Percentiles rank a stretch among this genome's conserved stretches.
phyloP scores from a whole-genome alignment of 2,329 filamentous ascomycete species.

The Neonectria hederae region DNA sequence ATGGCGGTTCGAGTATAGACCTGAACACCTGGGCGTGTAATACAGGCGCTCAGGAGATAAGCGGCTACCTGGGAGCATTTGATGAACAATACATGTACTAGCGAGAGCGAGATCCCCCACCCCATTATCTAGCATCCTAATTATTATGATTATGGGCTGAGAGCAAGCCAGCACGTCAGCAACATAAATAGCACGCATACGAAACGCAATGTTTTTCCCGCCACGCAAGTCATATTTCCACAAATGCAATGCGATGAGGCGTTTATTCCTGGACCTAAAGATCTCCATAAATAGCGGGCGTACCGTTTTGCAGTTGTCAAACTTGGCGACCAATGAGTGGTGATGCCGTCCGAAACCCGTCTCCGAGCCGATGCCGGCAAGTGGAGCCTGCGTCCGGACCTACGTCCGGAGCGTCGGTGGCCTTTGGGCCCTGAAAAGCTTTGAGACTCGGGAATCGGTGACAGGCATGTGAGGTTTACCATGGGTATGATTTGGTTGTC shows the following conservation, averaged over 20 bases:
- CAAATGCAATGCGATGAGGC: not conserved
- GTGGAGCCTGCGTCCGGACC: conserved; percentile 22
- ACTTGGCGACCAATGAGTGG: conserved; percentile 18
- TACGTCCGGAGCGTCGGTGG: conserved; percentile 13
- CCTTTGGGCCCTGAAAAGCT: conserved; percentile 15
- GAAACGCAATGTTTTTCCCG: not conserved
- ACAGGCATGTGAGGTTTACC: not conserved
- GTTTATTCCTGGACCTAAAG: not conserved
- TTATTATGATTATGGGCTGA: not conserved
- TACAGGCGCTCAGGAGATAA: conserved; percentile 27
- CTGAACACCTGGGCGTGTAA: conserved; percentile 35
- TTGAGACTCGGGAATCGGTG: conserved; percentile 30
- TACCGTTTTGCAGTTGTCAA: not conserved
- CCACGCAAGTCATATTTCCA: conserved; percentile 10
- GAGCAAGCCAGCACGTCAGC: not conserved
- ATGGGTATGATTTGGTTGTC: conserved; percentile 8
- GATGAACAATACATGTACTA: conserved; percentile 43
- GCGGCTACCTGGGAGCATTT: conserved; percentile 28
- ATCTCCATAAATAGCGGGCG: not conserved
- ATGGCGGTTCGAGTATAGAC: conserved; percentile 31
- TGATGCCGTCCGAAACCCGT: conserved; percentile 22
- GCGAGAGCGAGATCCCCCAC: not conserved
- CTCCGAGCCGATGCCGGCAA: conserved; percentile 19
- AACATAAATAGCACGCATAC: not conserved
- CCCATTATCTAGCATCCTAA: not conserved